Percentiles rank a stretch among this genome's conserved stretches.
Evolutionary conservation across 495 filamentous ascomycete genomes (phyloP).

Genomic region (Hyphodiscus hymeniophilus): DNA sequence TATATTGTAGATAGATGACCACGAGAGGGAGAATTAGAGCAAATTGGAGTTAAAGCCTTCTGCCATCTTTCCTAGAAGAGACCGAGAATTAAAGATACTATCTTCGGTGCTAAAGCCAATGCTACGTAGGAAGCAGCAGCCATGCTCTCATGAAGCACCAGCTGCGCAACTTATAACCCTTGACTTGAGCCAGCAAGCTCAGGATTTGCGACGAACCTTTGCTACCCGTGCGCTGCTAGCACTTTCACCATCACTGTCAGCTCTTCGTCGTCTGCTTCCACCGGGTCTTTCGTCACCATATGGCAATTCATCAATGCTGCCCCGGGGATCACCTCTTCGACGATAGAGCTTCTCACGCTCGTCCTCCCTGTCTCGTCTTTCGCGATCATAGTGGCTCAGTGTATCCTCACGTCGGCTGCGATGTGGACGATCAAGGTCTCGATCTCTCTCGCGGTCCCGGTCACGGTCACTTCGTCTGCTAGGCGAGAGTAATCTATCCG

Average conservation of each 20-base stretch:
- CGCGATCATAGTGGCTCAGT: constrained; percentile 32
- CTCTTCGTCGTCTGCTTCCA: constrained; percentile 51
- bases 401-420: constrained; percentile 30
- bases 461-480: constrained; percentile 35
- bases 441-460: constrained; percentile 42
- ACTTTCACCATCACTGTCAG: constrained; percentile 71
- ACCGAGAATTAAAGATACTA: background rate
- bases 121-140: no score
- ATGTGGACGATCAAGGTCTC: constrained; percentile 35
- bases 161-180: background rate
- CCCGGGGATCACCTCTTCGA: constrained; percentile 67
- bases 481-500: constrained; percentile 47
- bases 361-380: constrained; percentile 37
- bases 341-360: constrained; percentile 74
- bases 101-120: no score
- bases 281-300: constrained; percentile 72
- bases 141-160: background rate
- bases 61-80: background rate
- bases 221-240: constrained; percentile 54
- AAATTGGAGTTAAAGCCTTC: background rate
- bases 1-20: constrained; percentile 15
- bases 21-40: background rate
- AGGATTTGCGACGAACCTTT: constrained; percentile 39
- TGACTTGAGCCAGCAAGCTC: background rate
- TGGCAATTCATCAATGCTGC: constrained; percentile 70